A percentile compares a stretch with the other conserved stretches of the same genome.
Evolutionary conservation across 2,329 filamentous ascomycete species (phyloP).

Genomic region (Paraphoma sp.): DNA sequence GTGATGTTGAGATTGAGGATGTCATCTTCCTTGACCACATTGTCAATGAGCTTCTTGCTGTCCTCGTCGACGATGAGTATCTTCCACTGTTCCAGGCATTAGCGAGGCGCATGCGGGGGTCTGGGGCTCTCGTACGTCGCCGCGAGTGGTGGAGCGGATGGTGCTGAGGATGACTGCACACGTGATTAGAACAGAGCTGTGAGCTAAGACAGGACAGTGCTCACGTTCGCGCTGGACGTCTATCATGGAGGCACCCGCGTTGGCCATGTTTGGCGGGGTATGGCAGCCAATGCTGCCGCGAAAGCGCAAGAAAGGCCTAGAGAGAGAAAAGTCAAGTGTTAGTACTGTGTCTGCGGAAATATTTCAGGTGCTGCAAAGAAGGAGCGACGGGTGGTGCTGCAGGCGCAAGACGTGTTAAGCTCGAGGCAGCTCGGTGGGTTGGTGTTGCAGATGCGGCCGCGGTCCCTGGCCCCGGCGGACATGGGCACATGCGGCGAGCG

Average conservation of each 20-base stretch:
- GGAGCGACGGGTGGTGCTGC: conserved; percentile 3
- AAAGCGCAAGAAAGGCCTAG: neutral
- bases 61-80: conserved; percentile 86
- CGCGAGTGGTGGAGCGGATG: conserved; percentile 78
- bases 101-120: conserved; percentile 27
- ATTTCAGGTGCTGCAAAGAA: neutral
- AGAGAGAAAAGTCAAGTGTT: neutral
- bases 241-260: conserved; percentile 72
- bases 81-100: conserved; percentile 77
- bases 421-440: conserved; percentile 24
- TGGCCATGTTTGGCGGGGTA: conserved; percentile 67
- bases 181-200: conserved; percentile 13
- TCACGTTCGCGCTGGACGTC: conserved; percentile 80
- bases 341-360: neutral
- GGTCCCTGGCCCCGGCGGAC: conserved; percentile 15
- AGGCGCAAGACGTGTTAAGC: conserved; percentile 19
- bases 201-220: neutral
- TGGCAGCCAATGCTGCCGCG: conserved; percentile 22
- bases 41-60: conserved; percentile 86
- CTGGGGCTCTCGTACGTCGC: conserved; percentile 68
- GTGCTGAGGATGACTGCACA: conserved; percentile 71
- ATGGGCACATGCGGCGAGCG: conserved; percentile 2
- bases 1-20: conserved; percentile 97
- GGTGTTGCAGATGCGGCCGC: conserved; percentile 20
- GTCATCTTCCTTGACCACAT: conserved; percentile 92